Base-by-base conservation (phyloP, 768 basidiomycete genomes). In the Boletus sp. region DNA sequence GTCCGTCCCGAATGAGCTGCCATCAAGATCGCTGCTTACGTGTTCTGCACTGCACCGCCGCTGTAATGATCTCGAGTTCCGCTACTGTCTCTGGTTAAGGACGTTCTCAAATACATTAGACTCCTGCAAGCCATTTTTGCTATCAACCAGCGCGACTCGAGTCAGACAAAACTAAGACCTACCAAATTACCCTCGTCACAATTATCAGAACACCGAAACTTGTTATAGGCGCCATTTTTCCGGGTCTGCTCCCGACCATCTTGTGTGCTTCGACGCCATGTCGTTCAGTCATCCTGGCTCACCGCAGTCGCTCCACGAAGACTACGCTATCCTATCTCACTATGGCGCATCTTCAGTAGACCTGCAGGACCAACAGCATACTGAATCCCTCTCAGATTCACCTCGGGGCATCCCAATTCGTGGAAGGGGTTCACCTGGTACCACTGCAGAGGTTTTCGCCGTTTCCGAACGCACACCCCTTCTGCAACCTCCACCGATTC, bases 291-390 rank as follows among this genome's bases (percentile, higher is more conserved):
- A 58, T 35, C 47, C 55, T 15, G 54, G 54, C 33, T 51, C 60
- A 11, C 63, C 66, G 2, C 65, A 56, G 9, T 85, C 85, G 2
- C 68, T 87, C 19, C 83, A 82, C 13, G 81, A 85, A 2, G 85
- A 87, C 71, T 84, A 85, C 58, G 84, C 83, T 7, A 73, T 85
- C 34, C 70, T 88, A 10, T 81, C 83, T 29, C 77, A 77, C 9
- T 81, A 76, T 61, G 75, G 76, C 6, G 72, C 72, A 19, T 55
- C 68, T 41, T 64, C 68, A 32, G 17, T 52, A 39, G 57, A 63
- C 3, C 34, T 3, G 5, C 47, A 38, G 25, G 53, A 56, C 29
- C 44, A 45, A 15, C 59, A 38, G 9, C 45, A 42, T 23, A 10
- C 40, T 1, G 63, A 57, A 25, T 13, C 21, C 4, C 23, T 21